These are phyloP conservation scores for Neopestalotiopsis rosae DNA, from an alignment of 2,329 filamentous ascomycete genomes.

Conservation along the genomic window DNA sequence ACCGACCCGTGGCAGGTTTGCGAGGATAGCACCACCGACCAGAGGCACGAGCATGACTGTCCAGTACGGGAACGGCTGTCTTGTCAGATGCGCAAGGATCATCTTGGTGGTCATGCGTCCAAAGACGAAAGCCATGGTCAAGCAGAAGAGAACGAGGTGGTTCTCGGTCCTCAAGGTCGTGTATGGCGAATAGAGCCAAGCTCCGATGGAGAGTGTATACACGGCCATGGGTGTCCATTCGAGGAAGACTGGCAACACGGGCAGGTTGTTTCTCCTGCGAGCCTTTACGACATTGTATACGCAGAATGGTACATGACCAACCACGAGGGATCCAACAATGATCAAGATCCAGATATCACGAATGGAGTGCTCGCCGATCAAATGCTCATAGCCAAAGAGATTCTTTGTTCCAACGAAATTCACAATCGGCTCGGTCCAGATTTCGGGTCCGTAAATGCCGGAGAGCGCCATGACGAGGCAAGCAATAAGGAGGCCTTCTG, in stretches of 20 bases:
- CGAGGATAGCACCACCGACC: slow-evolving; percentile 81
- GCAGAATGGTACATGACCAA: slow-evolving; percentile 86
- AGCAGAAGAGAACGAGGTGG: slow-evolving; percentile 87
- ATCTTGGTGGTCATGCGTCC: slow-evolving; percentile 99
- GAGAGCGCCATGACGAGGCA: slow-evolving; percentile 85
- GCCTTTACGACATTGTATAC: slow-evolving; percentile 84
- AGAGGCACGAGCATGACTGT: slow-evolving; percentile 89
- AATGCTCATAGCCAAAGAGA: slow-evolving; percentile 56
- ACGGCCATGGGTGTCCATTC: slow-evolving; percentile 93
- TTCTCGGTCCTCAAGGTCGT: slow-evolving; percentile 83
- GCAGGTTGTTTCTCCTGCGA: slow-evolving; percentile 72
- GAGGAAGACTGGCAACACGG: slow-evolving; percentile 82
- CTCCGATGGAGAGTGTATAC: slow-evolving; percentile 75
- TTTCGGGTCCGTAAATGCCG: slow-evolving; percentile 84
- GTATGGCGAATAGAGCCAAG: slow-evolving; percentile 91
- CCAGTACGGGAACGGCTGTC: slow-evolving; percentile 96
- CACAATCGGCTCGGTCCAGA: slow-evolving; percentile 81
- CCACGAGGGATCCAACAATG: slow-evolving; percentile 68
- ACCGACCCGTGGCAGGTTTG: slow-evolving; percentile 81
- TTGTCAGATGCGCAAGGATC: slow-evolving; percentile 92
- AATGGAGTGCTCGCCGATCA: slow-evolving; percentile 76
- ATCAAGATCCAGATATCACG: slow-evolving; percentile 86
- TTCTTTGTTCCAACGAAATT: slow-evolving; percentile 67
- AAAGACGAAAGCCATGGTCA: slow-evolving; percentile 96
- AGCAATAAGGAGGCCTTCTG: slow-evolving; percentile 90